A percentile compares a stretch with the other conserved stretches of the same genome.
phyloP scores from a whole-genome alignment of 805 yeast species.

The Lipomyces lipofer region DNA sequence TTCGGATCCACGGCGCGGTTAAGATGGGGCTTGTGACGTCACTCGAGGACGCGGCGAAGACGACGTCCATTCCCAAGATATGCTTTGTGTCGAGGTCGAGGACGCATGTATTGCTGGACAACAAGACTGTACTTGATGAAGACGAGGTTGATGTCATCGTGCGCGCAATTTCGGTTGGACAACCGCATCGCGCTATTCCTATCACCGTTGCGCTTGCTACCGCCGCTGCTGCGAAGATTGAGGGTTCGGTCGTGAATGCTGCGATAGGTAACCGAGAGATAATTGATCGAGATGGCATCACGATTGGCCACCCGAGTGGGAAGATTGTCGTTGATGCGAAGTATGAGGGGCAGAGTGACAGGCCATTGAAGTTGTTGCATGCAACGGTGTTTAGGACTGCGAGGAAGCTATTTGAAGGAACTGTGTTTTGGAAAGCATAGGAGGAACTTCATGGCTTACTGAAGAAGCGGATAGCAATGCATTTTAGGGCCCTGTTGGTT shows the following conservation, averaged over 20 bases:
- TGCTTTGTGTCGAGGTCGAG: constrained; percentile 10
- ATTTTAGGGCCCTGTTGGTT: too few relatives aligned
- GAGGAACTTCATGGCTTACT: too few relatives aligned
- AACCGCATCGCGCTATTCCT: constrained; percentile 18
- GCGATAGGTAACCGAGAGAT: background rate
- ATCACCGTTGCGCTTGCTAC: constrained; percentile 13
- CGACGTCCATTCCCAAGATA: constrained; percentile 8
- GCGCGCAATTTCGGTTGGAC: constrained; percentile 21
- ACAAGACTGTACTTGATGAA: background rate
- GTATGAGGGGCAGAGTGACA: constrained; percentile 1
- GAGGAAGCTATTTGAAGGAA: constrained; percentile 11
- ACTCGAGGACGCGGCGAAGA: constrained; percentile 2
- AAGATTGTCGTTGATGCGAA: constrained; percentile 14
- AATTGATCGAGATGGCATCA: constrained; percentile 2
- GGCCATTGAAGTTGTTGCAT: background rate
- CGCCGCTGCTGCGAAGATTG: constrained; percentile 12
- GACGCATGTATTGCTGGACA: constrained; percentile 4
- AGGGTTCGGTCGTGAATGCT: constrained; percentile 3
- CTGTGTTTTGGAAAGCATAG: constrained; percentile 7
- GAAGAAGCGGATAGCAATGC: too few relatives aligned
- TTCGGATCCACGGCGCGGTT: constrained; percentile 11
- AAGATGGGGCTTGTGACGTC: constrained; percentile 10
- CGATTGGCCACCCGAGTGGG: constrained; percentile 17
- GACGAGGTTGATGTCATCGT: constrained; percentile 10
- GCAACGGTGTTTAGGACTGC: constrained; percentile 13